Evolutionary conservation across 2,329 filamentous ascomycete species (phyloP), one percentile per base, ranked within the genome.

Genomic region (Colletotrichum tamarilloi): DNA sequence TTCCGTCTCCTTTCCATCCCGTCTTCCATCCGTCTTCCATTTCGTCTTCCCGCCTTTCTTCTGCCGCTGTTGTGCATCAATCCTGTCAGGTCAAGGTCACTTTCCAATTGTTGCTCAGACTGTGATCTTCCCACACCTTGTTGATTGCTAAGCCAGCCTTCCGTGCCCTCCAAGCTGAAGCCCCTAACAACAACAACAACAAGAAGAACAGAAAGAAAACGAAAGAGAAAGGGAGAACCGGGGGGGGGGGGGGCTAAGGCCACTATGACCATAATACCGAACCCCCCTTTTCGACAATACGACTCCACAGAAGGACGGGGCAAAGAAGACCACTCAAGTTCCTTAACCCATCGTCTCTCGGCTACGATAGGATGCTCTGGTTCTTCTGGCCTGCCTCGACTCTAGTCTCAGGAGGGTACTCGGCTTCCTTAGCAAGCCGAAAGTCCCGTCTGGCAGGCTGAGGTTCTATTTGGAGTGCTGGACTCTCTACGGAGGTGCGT

Each of bases 341-440:
- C 38, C 38, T 42, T 19, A 19, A 26, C 52, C 28, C 62, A 26
- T 63, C 9, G 30, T 22, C 30, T 8, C 22, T 53, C 46, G 46
- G n/a, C 19, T 49, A 19, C 26, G 12, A 63, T 63, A 22, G 59
- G 60, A 19, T 53, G 28, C 16, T 53, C 60, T 63, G 60, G 60
- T 26, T 63, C 32, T 35, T 49, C 28, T 26, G 30, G 53, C 53
- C 32, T 9, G 59, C 58, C 58, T 60, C 24, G 46, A 42, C 38
- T 46, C 58, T 32, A 49, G 58, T 22, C 35, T 16, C 38, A 8
- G 22, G n/a, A 28, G 38, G 59, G 42, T 62, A 38, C 56, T 53
- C 56, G 53, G 63, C 63, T 60, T 62, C 57, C 66, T 62, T 55
- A 68, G 58, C 30, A 62, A 35, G 38, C 64, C 64, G 64, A 67